Conservation (phyloP, 257 asterid genomes). For the Echium plantagineum region DNA sequence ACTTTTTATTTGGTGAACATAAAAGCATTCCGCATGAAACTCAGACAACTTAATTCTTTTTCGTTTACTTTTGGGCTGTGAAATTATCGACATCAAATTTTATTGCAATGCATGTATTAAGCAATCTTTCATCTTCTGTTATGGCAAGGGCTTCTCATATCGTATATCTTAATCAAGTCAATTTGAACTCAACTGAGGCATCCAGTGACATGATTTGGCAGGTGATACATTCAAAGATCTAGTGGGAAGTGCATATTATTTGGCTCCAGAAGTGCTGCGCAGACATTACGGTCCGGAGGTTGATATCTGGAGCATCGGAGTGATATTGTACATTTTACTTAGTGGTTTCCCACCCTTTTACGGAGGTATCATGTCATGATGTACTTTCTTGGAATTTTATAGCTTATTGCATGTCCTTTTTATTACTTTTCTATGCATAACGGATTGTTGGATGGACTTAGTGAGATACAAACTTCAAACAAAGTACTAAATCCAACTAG, state of each 20-base stretch:
- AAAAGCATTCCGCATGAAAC: no score
- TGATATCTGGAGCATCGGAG: conserved; percentile 94
- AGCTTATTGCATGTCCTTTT: not conserved
- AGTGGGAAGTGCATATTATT: conserved; percentile 88
- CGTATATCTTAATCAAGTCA: not conserved
- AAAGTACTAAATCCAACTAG: not conserved
- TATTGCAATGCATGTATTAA: not conserved
- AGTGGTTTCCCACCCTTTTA: conserved; percentile 90
- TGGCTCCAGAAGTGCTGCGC: conserved; percentile 84
- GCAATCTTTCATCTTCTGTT: not conserved
- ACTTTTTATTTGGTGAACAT: no score
- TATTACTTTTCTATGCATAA: not conserved
- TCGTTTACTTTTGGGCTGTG: no score
- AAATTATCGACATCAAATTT: not conserved
- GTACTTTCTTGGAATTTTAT: not conserved
- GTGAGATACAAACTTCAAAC: not conserved
- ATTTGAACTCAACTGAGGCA: not conserved
- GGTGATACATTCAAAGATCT: conserved; percentile 74
- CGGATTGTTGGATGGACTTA: not conserved
- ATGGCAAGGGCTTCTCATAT: not conserved
- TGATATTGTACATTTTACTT: conserved; percentile 65
- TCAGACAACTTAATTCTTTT: no score
- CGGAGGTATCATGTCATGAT: conserved; percentile 59
- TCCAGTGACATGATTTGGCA: conserved; percentile 21
- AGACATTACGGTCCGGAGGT: conserved; percentile 71